Percentiles rank a stretch among this genome's conserved stretches.
Evolutionary conservation across 495 filamentous ascomycete species (phyloP).

Genomic region (Penicillium paxilli): DNA sequence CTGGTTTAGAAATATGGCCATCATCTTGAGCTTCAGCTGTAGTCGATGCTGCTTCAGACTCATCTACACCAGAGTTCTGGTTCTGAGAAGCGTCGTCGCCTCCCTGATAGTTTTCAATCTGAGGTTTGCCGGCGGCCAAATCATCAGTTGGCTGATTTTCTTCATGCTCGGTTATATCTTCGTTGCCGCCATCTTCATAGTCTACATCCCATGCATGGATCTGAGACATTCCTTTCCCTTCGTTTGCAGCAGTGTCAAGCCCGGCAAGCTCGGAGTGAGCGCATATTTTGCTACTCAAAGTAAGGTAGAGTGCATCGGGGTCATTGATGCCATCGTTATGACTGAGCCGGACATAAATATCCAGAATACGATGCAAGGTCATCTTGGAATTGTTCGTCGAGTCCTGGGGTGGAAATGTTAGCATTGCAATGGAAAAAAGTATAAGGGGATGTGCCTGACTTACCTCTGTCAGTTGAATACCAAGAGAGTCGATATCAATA

Average conservation of each 20-base stretch:
- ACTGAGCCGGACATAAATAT: constrained; percentile 57
- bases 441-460: constrained; percentile 17
- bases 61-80: background rate
- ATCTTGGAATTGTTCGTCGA: constrained; percentile 38
- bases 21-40: background rate
- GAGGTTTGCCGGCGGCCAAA: constrained; percentile 4
- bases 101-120: background rate
- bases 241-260: constrained; percentile 50
- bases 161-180: constrained; percentile 16
- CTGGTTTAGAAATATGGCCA: background rate
- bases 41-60: background rate
- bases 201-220: constrained; percentile 43
- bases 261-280: constrained; percentile 45
- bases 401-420: constrained; percentile 35
- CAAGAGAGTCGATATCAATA: constrained; percentile 65
- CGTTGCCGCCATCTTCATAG: constrained; percentile 27
- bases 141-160: constrained; percentile 9
- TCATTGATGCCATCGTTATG: constrained; percentile 58
- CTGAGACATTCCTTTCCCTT: constrained; percentile 61
- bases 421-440: constrained; percentile 31
- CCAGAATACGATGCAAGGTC: constrained; percentile 57
- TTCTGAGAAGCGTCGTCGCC: background rate
- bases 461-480: constrained; percentile 73
- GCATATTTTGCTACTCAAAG: constrained; percentile 46
- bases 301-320: constrained; percentile 57